phyloP scores from a whole-genome alignment of 2,329 filamentous ascomycete species.

The Plectosphaerella sp. region DNA sequence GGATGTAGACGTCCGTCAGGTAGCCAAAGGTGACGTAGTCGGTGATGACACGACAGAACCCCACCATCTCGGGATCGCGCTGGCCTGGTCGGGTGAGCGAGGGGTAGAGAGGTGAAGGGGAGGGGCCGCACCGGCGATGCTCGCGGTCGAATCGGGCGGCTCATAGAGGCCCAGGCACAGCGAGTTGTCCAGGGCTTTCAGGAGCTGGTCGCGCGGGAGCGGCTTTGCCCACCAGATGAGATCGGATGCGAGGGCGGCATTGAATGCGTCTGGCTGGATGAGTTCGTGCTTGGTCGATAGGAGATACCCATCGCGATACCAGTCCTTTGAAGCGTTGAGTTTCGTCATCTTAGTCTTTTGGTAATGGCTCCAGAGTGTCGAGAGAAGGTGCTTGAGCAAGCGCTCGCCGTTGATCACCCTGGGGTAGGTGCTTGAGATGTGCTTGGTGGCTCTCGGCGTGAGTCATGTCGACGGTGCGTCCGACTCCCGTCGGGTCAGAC shows the following conservation, averaged over 20 bases:
- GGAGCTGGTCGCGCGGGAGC: constrained; percentile 41
- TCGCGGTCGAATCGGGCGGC: constrained; percentile 22
- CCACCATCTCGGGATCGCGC: constrained; percentile 28
- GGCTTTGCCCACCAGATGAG: constrained; percentile 57
- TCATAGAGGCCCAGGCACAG: constrained; percentile 56
- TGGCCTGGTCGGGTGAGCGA: constrained; percentile 2
- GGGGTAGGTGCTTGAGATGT: no score
- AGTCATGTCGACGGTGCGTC: no score
- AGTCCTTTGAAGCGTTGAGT: constrained; percentile 27
- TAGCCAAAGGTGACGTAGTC: constrained; percentile 11
- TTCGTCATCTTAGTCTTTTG: constrained; percentile 2
- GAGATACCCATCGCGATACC: constrained; percentile 51
- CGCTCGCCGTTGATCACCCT: no score
- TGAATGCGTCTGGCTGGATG: constrained; percentile 50
- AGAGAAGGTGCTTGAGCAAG: no score
- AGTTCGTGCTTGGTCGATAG: constrained; percentile 56
- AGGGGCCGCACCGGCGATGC: constrained; percentile 22
- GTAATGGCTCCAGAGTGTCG: no score
- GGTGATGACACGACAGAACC: constrained; percentile 26
- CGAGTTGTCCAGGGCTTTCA: constrained; percentile 51
- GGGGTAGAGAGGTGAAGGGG: not conserved
- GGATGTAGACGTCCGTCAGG: constrained; percentile 62
- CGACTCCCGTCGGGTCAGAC: no score
- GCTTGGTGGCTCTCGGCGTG: no score
- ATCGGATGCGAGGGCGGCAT: constrained; percentile 50